Evolutionary conservation across 352 stramenopile species (phyloP).

Genomic region (Phytopythium delawarense): DNA sequence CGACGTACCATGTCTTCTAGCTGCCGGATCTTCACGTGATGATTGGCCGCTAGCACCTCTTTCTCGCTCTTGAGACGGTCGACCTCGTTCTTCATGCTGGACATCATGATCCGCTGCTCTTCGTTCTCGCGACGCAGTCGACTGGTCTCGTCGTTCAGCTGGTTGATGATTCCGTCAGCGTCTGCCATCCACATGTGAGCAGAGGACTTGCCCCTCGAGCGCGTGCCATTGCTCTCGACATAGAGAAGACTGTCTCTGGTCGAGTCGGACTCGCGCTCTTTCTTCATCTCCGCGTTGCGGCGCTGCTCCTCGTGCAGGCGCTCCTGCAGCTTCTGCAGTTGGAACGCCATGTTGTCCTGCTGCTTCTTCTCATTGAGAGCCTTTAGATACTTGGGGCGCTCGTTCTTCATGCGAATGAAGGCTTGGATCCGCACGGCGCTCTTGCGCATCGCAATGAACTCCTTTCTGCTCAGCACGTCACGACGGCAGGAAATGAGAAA

Average conservation of each 20-base stretch:
- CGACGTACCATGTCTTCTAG: conserved; percentile 50
- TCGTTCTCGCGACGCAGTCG: conserved; percentile 76
- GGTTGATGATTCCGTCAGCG: conserved; percentile 76
- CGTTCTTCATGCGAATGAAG: conserved; percentile 59
- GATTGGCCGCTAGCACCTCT: conserved; percentile 66
- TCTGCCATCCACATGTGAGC: conserved; percentile 84
- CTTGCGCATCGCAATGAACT: conserved; percentile 49
- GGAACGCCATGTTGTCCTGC: conserved; percentile 52
- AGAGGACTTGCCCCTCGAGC: conserved; percentile 51
- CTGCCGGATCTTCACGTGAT: conserved; percentile 82
- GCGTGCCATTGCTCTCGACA: conserved; percentile 31
- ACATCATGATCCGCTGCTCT: conserved; percentile 44
- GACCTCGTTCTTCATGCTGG: conserved; percentile 54
- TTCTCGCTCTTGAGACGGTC: conserved; percentile 78
- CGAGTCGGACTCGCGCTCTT: conserved; percentile 33
- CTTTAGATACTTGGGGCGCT: conserved; percentile 49
- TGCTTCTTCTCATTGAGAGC: conserved; percentile 50
- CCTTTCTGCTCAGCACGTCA: conserved; percentile 25
- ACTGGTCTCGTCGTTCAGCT: conserved; percentile 68
- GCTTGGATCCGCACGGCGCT: conserved; percentile 55
- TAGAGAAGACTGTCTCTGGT: conserved; percentile 41
- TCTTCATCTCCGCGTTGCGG: conserved; percentile 52
- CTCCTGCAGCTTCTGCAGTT: conserved; percentile 53
- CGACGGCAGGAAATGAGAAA: not conserved
- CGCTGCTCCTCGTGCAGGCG: conserved; percentile 59